These are phyloP conservation scores for Lipomyces yamanashiensis DNA, from an alignment of 805 yeast genomes.

Conservation along the genomic window DNA sequence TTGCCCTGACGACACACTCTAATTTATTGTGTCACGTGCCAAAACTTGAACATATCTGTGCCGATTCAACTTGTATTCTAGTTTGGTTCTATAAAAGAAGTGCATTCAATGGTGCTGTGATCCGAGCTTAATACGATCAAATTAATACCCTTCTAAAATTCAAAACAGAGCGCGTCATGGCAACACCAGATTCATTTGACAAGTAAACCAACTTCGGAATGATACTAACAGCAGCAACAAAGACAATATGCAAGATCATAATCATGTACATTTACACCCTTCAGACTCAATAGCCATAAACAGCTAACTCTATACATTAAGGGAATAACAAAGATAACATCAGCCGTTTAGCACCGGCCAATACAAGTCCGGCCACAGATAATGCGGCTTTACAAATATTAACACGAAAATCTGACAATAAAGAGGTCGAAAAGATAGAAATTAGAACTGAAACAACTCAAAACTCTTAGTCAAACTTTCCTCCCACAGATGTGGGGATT, in stretches of 20 bases:
- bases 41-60: not conserved
- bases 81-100: not conserved
- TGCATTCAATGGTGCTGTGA: too few relatives aligned
- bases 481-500: constrained; percentile 8
- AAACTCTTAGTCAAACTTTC: constrained; percentile 15
- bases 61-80: not conserved
- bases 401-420: constrained; percentile 1
- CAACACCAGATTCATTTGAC: not conserved
- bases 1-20: constrained; percentile 1
- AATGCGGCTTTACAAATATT: constrained; percentile 1
- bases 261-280: constrained; percentile 8
- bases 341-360: not conserved
- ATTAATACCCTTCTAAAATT: not conserved
- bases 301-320: not conserved
- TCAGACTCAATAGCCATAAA: not conserved
- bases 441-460: not conserved
- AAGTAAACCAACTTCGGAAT: not conserved
- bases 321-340: not conserved
- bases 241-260: constrained; percentile 8
- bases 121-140: not conserved
- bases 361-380: not conserved
- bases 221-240: not conserved
- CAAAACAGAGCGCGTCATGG: not conserved
- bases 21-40: not conserved
- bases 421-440: not conserved